Base-by-base conservation (phyloP, 1,139 yeast genomes). In the Dujonia santamariae region DNA sequence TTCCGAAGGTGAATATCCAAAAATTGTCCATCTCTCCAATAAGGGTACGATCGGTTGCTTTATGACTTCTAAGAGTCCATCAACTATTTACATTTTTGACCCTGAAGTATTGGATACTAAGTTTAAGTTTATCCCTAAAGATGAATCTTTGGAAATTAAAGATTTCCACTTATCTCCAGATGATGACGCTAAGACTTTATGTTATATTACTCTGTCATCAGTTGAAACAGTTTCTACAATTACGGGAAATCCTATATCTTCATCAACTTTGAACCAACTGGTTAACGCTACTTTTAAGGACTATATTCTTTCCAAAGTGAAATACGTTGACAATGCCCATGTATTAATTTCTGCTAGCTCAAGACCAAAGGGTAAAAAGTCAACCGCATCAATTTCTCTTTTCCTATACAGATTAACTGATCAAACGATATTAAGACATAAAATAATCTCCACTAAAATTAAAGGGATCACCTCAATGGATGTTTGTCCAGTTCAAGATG, bases 391-490 rank as follows among this genome's bases (percentile, higher is more conserved):
- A 23, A 63, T 61, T 9, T 81, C 65, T 2, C 44, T 59, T 48
- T 53, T 58, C 25, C 67, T 66, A 41, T 75, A 67, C 47, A 68
- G 72, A 28, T 55, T 73, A 37, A 50, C 62, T 4, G 54, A 61
- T 17, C 66, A 72, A 15, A 63, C 66, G 24, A 59, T 79, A 13
- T 47, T 68, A 11, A 69, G 63, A 41, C 57, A 67, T 14, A 60
- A 62, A 18, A 50, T 68, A 4, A 56, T 81, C 4, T 69, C 81
- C 4, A 72, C 64, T 30, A 79, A 75, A 37, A 63, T 78, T 44
- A 78, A 73, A 42, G 82, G 84, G 30, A 68, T 85, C 19, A 85
- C 94, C 0, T 81, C 94, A 1, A 59, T 87, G 53, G 95, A 82
- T 48, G 60, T 67, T 26, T 56, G 65, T 11, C 45, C 53, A 7